Evolutionary conservation across 805 yeast species (phyloP).

Genomic region (Wickerhamiella sorbophila): DNA sequence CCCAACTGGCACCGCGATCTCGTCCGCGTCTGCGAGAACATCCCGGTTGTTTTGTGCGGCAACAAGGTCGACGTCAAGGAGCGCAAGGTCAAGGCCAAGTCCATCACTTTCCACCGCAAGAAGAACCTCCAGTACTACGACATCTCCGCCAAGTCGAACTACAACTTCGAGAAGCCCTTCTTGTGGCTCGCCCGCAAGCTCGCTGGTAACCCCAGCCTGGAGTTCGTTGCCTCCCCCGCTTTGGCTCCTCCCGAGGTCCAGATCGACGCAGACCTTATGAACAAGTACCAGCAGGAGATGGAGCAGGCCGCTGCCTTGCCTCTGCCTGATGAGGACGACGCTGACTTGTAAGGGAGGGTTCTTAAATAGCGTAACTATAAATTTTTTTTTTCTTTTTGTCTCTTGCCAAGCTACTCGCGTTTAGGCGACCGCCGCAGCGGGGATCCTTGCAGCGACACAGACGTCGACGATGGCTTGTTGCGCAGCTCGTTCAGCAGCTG

Average conservation of each 20-base stretch:
- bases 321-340: conserved; percentile 99
- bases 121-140: conserved; percentile 99
- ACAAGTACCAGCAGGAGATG: conserved; percentile 98
- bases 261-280: conserved; percentile 93
- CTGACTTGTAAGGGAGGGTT: conserved; percentile 60
- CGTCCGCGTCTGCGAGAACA: conserved; percentile 99
- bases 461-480: conserved; percentile 10
- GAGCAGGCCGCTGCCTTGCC: conserved; percentile 99
- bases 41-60: conserved; percentile 97
- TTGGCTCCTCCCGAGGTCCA: conserved; percentile 99
- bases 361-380: background rate
- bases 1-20: conserved; percentile 99
- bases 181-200: conserved; percentile 99
- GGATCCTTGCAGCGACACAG: background rate
- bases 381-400: background rate
- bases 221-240: conserved; percentile 98
- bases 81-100: conserved; percentile 99
- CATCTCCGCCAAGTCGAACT: conserved; percentile 98
- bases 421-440: background rate
- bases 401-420: background rate
- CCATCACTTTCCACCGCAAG: conserved; percentile 99
- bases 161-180: conserved; percentile 99
- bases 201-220: conserved; percentile 95
- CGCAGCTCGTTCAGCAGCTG: conserved; percentile 48
- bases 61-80: conserved; percentile 99